phyloP scores from a whole-genome alignment of 441 rosid species.

The Arabidopsis lyrata region DNA sequence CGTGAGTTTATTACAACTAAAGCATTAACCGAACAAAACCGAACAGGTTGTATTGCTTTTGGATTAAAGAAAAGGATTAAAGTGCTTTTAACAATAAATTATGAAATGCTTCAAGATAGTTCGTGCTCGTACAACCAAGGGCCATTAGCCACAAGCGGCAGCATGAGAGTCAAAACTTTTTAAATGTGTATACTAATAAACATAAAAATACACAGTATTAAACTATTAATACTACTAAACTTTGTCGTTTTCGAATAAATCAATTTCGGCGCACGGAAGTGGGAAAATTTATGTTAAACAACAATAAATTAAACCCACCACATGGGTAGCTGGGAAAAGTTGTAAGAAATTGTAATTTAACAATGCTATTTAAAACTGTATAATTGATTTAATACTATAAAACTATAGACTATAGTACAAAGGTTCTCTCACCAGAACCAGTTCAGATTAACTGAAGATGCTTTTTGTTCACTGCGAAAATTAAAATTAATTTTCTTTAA shows the following conservation, averaged over 20 bases:
- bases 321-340: constrained; percentile 47
- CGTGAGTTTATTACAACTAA: neutral
- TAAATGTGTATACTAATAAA: constrained; percentile 2
- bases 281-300: constrained; percentile 34
- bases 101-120: constrained; percentile 4
- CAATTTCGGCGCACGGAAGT: constrained; percentile 45
- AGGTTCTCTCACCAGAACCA: constrained; percentile 33
- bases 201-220: neutral
- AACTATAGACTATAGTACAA: neutral
- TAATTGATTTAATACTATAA: constrained; percentile 22
- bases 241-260: constrained; percentile 19
- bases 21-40: neutral
- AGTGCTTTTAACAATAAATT: neutral
- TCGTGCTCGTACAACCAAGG: constrained; percentile 21
- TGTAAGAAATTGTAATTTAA: constrained; percentile 10
- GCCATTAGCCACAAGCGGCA: constrained; percentile 25
- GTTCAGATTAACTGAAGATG: constrained; percentile 47
- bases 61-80: neutral
- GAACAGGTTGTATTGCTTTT: neutral
- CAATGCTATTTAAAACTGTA: neutral
- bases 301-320: constrained; percentile 44
- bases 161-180: constrained; percentile 33
- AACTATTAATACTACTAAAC: neutral
- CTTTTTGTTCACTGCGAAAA: constrained; percentile 33
- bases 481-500: neutral